These are phyloP conservation scores for Bisporella sp. DNA, from an alignment of 2,329 filamentous ascomycete genomes.

Conservation along the genomic window DNA sequence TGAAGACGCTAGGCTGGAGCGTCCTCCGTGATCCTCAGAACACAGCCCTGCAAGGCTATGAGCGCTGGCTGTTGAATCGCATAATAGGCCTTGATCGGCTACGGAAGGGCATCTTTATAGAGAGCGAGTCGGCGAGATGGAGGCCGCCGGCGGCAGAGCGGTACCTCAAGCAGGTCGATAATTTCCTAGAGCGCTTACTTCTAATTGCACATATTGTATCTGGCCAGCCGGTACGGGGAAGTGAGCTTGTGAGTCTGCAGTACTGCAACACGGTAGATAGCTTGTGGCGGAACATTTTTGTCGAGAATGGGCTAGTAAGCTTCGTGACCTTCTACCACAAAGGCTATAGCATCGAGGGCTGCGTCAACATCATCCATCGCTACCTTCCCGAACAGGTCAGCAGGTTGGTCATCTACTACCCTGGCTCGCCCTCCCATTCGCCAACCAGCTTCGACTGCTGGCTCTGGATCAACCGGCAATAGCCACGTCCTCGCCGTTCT, in stretches of 20 bases:
- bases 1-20: slow-evolving; percentile 2
- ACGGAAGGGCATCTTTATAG: slow-evolving; percentile 2
- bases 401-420: slow-evolving; percentile 20
- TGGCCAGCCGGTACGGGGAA: too few species aligned
- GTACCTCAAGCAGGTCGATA: too few species aligned
- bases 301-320: slow-evolving; percentile 8
- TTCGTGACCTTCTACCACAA: slow-evolving; percentile 23
- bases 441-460: not conserved
- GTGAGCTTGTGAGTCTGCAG: slow-evolving; percentile 3
- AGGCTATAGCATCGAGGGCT: slow-evolving; percentile 13
- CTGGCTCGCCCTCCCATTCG: slow-evolving; percentile 19
- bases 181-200: too few species aligned
- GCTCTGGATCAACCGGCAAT: not conserved
- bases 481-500: not conserved
- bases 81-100: not conserved
- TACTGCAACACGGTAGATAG: slow-evolving; percentile 2
- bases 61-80: not conserved
- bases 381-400: slow-evolving; percentile 20
- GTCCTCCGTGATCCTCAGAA: slow-evolving; percentile 3
- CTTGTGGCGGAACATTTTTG: slow-evolving; percentile 6
- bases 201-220: too few species aligned
- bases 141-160: too few species aligned
- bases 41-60: not conserved
- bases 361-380: slow-evolving; percentile 21
- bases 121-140: too few species aligned